Base-by-base conservation (phyloP, 805 yeast species). In the Candida boidinii region DNA sequence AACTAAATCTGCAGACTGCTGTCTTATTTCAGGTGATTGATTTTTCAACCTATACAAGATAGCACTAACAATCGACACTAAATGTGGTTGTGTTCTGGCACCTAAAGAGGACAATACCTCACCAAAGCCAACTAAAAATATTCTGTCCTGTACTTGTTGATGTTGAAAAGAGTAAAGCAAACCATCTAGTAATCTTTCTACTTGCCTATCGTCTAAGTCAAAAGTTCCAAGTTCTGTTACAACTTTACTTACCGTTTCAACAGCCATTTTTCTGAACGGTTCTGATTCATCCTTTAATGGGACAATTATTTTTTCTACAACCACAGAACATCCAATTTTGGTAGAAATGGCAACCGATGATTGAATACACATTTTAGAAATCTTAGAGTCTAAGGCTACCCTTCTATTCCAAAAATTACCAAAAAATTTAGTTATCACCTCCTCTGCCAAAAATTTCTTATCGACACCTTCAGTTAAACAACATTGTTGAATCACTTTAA, bases 201-300 rank as follows among this genome's bases (percentile, higher is more conserved):
- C 61, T 11, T 69, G 56, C 33, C 78, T 65, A 23, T 73, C 73
- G 32, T 76, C 71, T 28, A 87, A 53, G 23, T 80, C 92, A 5
- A 69, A 60, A 1, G 73, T 64, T 1, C 83, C 84, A 5, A 65
- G 42, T 7, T 56, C 41, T 3, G 56, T 45, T 2, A 81, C 61
- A 21, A 81, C 70, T 43, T 66, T 73, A 42, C 73, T 68, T 2
- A 79, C 62, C 0, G 94, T 68, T 34, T 78, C 87, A 6, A 82
- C 73, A 1, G 86, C 76, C 94, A 90, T 79, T 38, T 63, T 66
- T 36, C 96, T 64, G 37, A 80, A 76, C 1, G 80, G 74, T 48
- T 86, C 95, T 7, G 92, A 76, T 35, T 79, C 87, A 54, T 90
- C 96, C 46, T 82, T 82, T 36, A 94, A 58, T 2, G 68, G 72